Conservation (phyloP, 139 green algal species). For the Volvox reticuliferus region DNA sequence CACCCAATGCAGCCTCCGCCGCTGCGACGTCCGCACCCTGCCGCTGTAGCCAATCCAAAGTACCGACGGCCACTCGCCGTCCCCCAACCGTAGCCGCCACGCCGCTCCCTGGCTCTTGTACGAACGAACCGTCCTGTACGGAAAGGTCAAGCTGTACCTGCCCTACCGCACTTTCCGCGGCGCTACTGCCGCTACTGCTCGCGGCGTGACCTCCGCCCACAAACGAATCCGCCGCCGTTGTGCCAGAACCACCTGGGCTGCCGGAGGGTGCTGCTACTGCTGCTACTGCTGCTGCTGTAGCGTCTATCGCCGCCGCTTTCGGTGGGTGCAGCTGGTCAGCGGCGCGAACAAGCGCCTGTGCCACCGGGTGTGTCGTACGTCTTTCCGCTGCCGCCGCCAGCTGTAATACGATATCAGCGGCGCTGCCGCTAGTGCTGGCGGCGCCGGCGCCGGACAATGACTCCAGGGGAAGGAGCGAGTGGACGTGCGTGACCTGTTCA, state of each 20-base stretch:
- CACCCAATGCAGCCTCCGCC: conserved; percentile 14
- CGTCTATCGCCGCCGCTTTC: background rate
- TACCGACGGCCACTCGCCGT: conserved; percentile 79
- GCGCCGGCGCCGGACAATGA: background rate
- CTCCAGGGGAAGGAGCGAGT: conserved; percentile 5
- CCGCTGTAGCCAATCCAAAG: conserved; percentile 79
- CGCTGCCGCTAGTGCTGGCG: conserved; percentile 3
- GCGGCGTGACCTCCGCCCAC: conserved; percentile 33
- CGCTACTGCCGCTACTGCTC: background rate
- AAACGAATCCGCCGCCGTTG: conserved; percentile 9
- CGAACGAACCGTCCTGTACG: conserved; percentile 71
- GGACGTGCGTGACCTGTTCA: conserved; percentile 40
- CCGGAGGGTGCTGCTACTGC: conserved; percentile 2
- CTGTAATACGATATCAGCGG: conserved; percentile 65
- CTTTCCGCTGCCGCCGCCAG: conserved; percentile 84
- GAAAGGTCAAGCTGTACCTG: background rate
- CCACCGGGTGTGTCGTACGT: conserved; percentile 84
- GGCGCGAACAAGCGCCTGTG: conserved; percentile 53
- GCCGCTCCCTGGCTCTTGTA: conserved; percentile 85
- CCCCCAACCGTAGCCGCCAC: conserved; percentile 76
- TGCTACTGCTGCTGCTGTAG: conserved; percentile 16
- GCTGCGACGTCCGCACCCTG: conserved; percentile 49
- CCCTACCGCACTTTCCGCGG: background rate
- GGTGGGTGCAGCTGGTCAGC: conserved; percentile 20
- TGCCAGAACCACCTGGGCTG: too few species aligned